phyloP scores from a whole-genome alignment of 1,139 yeast species.

The Trichomonascaceae sp. region DNA sequence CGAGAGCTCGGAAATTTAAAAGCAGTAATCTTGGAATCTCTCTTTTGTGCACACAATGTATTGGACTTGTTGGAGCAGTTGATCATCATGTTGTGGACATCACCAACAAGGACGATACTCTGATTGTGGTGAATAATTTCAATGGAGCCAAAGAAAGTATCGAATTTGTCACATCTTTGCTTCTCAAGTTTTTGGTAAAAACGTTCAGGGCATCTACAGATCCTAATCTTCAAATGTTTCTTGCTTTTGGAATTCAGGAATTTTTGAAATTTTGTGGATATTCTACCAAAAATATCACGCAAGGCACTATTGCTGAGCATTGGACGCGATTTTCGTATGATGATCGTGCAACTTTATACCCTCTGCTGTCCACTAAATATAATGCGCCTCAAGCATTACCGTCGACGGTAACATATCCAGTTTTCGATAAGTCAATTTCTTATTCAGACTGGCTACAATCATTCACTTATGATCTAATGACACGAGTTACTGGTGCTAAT shows the following conservation, averaged over 20 bases:
- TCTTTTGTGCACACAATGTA: constrained; percentile 55
- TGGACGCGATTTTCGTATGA: constrained; percentile 66
- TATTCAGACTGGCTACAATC: constrained; percentile 64
- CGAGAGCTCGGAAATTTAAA: constrained; percentile 48
- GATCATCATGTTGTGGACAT: constrained; percentile 60
- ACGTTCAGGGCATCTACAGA: constrained; percentile 87
- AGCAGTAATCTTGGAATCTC: constrained; percentile 45
- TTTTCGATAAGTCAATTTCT: constrained; percentile 36
- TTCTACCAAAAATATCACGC: constrained; percentile 25
- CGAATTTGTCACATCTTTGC: constrained; percentile 56
- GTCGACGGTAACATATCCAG: constrained; percentile 40
- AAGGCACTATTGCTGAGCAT: constrained; percentile 20
- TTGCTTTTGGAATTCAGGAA: constrained; percentile 89
- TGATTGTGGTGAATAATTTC: constrained; percentile 55
- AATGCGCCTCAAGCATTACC: constrained; percentile 42
- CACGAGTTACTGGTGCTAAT: constrained; percentile 36
- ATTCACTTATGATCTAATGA: constrained; percentile 60
- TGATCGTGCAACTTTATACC: constrained; percentile 69
- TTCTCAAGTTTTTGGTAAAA: constrained; percentile 65
- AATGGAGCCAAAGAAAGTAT: constrained; percentile 57
- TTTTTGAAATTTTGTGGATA: constrained; percentile 62
- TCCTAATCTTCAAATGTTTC: constrained; percentile 75
- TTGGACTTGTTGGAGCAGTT: constrained; percentile 73
- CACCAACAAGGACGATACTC: constrained; percentile 24
- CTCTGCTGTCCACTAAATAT: constrained; percentile 69